Conservation (phyloP, 257 asterid species). For the Capsicum pubescens region DNA sequence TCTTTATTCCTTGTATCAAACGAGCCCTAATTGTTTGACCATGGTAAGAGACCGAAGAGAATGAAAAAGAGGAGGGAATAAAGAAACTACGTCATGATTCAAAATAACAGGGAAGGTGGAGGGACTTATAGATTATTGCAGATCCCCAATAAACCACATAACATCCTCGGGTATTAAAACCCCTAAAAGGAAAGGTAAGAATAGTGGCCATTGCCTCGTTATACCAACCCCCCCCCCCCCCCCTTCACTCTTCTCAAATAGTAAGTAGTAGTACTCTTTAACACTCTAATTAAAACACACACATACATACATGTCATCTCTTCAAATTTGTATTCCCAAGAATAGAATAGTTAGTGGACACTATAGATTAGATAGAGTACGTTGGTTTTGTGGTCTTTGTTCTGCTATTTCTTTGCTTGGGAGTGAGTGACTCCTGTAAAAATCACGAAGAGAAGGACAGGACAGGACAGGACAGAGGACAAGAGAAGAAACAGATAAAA, state of each 20-base stretch:
- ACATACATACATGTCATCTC: slow-evolving; percentile 51
- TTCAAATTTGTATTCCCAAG: slow-evolving; percentile 47
- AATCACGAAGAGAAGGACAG: no score
- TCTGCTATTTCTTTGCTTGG: slow-evolving; percentile 50
- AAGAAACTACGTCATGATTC: slow-evolving; percentile 24
- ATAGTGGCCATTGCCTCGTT: slow-evolving; percentile 32
- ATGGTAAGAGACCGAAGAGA: slow-evolving; percentile 18
- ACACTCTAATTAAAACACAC: no score
- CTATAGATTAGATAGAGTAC: slow-evolving; percentile 19
- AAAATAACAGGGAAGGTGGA: slow-evolving; percentile 22
- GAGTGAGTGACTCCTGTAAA: slow-evolving; percentile 57
- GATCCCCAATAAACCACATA: slow-evolving; percentile 53
- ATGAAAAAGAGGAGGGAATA: slow-evolving; percentile 25
- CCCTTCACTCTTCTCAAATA: no score
- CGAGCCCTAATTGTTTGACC: neutral
- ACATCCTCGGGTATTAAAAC: slow-evolving; percentile 43
- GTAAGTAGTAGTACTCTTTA: no score
- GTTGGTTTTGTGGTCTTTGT: slow-evolving; percentile 26
- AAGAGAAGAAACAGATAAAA: neutral
- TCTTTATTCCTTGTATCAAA: no score
- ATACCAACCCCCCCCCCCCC: neutral
- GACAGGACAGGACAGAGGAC: neutral
- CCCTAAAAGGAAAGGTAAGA: slow-evolving; percentile 1
- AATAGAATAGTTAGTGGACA: neutral
- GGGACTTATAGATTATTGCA: slow-evolving; percentile 26